Evolutionary conservation across 2,329 filamentous ascomycete species (phyloP).

Genomic region (Sporothrix brunneoviolacea): DNA sequence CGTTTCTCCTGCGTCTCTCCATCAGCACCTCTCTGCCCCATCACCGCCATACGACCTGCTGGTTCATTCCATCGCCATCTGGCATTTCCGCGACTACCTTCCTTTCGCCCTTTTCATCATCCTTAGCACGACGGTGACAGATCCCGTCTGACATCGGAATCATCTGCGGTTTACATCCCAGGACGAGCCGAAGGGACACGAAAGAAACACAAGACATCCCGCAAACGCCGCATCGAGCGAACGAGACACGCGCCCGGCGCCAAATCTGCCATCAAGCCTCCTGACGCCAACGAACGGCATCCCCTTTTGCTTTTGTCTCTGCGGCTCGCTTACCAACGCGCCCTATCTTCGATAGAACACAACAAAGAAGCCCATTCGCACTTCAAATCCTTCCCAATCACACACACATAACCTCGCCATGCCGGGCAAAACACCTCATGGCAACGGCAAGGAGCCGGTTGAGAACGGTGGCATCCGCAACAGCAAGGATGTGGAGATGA

Average conservation of each 20-base stretch:
- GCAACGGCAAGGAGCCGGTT: constrained; percentile 62
- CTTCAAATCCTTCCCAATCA: not conserved
- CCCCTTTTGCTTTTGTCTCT: too few relatives aligned
- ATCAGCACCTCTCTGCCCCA: constrained; percentile 6
- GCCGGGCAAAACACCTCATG: constrained; percentile 68
- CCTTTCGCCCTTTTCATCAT: not conserved
- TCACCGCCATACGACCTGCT: too few relatives aligned
- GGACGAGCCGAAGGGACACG: too few relatives aligned
- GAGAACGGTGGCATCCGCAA: constrained; percentile 60
- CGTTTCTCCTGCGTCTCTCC: constrained; percentile 3
- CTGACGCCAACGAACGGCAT: too few relatives aligned
- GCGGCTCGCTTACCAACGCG: too few relatives aligned
- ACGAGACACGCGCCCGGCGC: too few relatives aligned
- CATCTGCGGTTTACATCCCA: not conserved
- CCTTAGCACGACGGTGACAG: not conserved
- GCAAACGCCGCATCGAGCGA: not conserved
- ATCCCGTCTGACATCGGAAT: not conserved
- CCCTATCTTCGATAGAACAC: too few relatives aligned
- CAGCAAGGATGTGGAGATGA: constrained; percentile 66
- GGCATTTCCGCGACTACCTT: not conserved
- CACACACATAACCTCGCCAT: constrained; percentile 36
- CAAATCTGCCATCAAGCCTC: too few relatives aligned
- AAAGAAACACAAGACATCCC: not conserved
- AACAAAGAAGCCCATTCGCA: too few relatives aligned
- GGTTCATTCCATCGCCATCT: not conserved